A percentile compares a stretch with the other conserved stretches of the same genome.
Conservation (phyloP, 2,329 filamentous ascomycete species). For the Coniochaeta sp. region DNA sequence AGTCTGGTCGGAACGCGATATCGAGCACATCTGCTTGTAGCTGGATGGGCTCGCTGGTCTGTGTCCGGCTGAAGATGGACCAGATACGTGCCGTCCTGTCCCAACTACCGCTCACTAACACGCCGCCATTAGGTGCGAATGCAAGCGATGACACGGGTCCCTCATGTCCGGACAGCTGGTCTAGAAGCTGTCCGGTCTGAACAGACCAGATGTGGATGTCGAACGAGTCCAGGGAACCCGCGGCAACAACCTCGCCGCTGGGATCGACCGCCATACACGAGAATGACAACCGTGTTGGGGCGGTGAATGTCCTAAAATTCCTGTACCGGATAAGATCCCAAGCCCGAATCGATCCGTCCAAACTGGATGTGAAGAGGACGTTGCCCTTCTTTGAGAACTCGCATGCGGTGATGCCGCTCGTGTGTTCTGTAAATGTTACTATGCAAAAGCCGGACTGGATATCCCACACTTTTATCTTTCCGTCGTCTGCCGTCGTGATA, state of each 20-base stretch:
- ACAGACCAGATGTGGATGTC: conserved; percentile 99
- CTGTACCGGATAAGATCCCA: conserved; percentile 96
- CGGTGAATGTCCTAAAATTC: conserved; percentile 96
- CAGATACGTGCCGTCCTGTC: conserved; percentile 92
- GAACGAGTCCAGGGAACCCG: conserved; percentile 90
- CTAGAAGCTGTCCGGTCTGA: conserved; percentile 90
- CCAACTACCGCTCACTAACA: conserved; percentile 90
- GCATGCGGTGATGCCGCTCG: conserved; percentile 86
- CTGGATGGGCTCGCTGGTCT: conserved; percentile 90
- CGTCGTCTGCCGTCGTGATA: conserved; percentile 90
- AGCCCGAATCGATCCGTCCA: conserved; percentile 89
- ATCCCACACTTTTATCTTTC: conserved; percentile 98
- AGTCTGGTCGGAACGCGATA: conserved; percentile 83
- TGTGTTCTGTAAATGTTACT: conserved; percentile 96
- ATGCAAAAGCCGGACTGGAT: conserved; percentile 94
- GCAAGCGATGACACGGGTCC: conserved; percentile 83
- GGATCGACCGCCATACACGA: conserved; percentile 94
- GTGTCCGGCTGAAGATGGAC: conserved; percentile 90
- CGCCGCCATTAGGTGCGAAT: conserved; percentile 80
- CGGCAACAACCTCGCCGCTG: conserved; percentile 91
- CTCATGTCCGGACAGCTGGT: conserved; percentile 86
- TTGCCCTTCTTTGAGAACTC: conserved; percentile 94
- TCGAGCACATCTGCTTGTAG: conserved; percentile 85
- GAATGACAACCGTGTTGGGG: conserved; percentile 84
- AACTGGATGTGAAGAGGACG: conserved; percentile 88